Evolutionary conservation across 148 eudicot species (phyloP).

Genomic region (Drosera capensis): DNA sequence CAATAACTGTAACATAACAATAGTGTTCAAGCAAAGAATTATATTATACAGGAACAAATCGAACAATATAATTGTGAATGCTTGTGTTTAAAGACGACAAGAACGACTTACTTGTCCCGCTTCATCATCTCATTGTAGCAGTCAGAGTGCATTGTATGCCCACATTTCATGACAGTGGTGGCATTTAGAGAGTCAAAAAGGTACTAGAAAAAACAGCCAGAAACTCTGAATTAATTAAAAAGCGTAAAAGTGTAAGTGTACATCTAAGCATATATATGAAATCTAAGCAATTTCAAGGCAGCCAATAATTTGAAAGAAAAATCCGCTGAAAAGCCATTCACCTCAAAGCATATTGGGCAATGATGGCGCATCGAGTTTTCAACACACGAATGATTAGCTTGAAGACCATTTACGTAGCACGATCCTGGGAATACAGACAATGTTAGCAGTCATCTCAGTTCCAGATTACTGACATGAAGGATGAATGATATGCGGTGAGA

Average conservation of each 20-base stretch:
- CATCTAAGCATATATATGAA: background rate
- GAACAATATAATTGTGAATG: no score
- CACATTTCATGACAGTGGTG: conserved; percentile 79
- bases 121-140: conserved; percentile 83
- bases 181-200: conserved; percentile 91
- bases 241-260: no score
- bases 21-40: background rate
- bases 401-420: conserved; percentile 64
- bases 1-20: conserved; percentile 33
- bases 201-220: conserved; percentile 38
- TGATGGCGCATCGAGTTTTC: conserved; percentile 94
- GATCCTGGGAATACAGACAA: conserved; percentile 32
- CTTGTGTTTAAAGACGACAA: background rate
- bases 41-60: background rate
- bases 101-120: conserved; percentile 60
- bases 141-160: conserved; percentile 91
- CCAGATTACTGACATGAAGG: no score
- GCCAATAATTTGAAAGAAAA: conserved; percentile 5
- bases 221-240: no score
- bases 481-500: no score
- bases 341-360: conserved; percentile 97
- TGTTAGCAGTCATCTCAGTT: background rate
- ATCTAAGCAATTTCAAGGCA: background rate
- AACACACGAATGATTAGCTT: conserved; percentile 65
- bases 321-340: conserved; percentile 8